phyloP scores from a whole-genome alignment of 768 basidiomycete genomes.

The Kwoniella pini region DNA sequence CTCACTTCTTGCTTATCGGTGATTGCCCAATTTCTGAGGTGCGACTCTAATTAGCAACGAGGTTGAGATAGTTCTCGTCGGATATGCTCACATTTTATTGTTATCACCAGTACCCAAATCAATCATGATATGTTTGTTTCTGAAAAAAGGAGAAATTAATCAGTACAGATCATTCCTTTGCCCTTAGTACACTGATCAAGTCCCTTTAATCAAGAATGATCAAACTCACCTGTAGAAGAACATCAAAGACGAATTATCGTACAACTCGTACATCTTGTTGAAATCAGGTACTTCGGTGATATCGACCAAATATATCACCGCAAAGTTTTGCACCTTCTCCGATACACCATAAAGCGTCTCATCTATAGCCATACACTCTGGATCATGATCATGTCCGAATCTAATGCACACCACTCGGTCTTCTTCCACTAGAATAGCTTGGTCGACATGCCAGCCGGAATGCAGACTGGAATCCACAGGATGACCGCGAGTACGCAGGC shows the following conservation, averaged over 20 bases:
- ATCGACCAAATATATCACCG: slow-evolving; percentile 91
- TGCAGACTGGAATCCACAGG: slow-evolving; percentile 53
- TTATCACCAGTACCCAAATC: slow-evolving; percentile 99
- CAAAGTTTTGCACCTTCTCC: slow-evolving; percentile 98
- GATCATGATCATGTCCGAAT: slow-evolving; percentile 92
- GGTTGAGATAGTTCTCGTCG: not conserved
- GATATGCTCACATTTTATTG: slow-evolving; percentile 83
- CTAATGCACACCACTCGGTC: slow-evolving; percentile 91
- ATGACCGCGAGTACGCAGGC: no score
- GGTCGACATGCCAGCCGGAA: slow-evolving; percentile 91
- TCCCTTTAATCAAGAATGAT: not conserved
- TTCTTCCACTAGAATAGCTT: slow-evolving; percentile 94
- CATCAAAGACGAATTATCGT: slow-evolving; percentile 94
- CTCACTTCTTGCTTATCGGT: slow-evolving; percentile 95
- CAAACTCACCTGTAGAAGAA: slow-evolving; percentile 89
- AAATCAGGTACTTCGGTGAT: slow-evolving; percentile 98
- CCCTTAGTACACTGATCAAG: not conserved
- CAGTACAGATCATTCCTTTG: slow-evolving; percentile 4
- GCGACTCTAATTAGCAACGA: slow-evolving; percentile 8
- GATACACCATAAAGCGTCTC: slow-evolving; percentile 88
- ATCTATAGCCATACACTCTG: slow-evolving; percentile 98
- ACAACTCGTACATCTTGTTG: slow-evolving; percentile 99
- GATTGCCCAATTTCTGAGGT: slow-evolving; percentile 91
- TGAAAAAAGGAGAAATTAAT: slow-evolving; percentile 49
- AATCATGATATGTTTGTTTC: slow-evolving; percentile 99